Base-by-base conservation (phyloP, 139 green algal genomes). In the Chlamydomonas incerta region DNA sequence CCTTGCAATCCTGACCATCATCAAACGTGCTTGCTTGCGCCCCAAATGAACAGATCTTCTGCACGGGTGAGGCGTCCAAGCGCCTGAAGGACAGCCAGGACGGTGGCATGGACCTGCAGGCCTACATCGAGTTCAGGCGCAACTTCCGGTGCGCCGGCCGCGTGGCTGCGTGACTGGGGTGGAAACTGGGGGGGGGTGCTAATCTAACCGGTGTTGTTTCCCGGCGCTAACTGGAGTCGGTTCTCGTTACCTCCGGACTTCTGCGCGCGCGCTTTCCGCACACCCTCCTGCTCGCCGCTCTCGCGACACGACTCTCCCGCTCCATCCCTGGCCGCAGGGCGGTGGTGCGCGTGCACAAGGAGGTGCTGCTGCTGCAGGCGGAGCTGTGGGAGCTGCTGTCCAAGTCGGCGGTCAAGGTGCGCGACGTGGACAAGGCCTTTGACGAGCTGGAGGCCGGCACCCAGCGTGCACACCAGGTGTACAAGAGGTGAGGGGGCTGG, bases 31-130 rank as follows among this genome's bases (percentile, higher is more conserved):
- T n/a, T n/a, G n/a, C n/a, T n/a, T n/a, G n/a, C n/a, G n/a, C n/a
- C n/a, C n/a, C n/a, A n/a, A n/a, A n/a, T n/a, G n/a, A n/a, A n/a
- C 74, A 82, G 74, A 29, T 88, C 15, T 88, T 88, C 35, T 76
- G 71, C 63, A 89, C 79, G 9, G 21, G 58, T 70, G 70, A 86
- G 71, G 77, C 57, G 14, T 63, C 23, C 72, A 89, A 89, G 85
- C n/a, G 46, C 31, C 76, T 89, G 24, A 86, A 81, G 58, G 85
- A 89, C 55, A 76, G 57, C 55, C 73, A 69, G 31, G 85, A 89
- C 13, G 23, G 57, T 0, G 70, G 70, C 33, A 77, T 86, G 69
- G 85, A 89, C 79, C 77, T 89, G 57, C 85, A 89, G 66, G 71
- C 85, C 28, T 83, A 50, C 41, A 50, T 50, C 41, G 41, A 50